Evolutionary conservation across 768 basidiomycete species (phyloP).

Genomic region (Favolaschia claudopus): DNA sequence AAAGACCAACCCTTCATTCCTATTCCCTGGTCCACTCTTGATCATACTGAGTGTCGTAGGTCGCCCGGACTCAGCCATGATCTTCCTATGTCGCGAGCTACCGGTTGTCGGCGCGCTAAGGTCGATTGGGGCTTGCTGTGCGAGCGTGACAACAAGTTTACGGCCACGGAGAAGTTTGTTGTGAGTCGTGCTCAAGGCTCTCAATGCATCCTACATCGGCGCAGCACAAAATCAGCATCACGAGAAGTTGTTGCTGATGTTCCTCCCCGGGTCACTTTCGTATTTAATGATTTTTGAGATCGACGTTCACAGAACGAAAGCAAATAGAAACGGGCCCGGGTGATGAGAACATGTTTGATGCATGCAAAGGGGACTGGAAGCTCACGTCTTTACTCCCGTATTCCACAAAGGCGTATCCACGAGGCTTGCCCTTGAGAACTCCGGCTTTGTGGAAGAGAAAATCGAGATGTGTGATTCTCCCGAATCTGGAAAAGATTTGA

Average conservation of each 20-base stretch:
- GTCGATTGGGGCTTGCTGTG: slow-evolving; percentile 79
- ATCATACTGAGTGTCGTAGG: slow-evolving; percentile 90
- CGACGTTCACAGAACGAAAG: slow-evolving; percentile 25
- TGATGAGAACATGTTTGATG: slow-evolving; percentile 30
- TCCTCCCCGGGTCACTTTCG: slow-evolving; percentile 24
- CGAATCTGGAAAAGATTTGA: slow-evolving; percentile 90
- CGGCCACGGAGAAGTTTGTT: slow-evolving; percentile 87
- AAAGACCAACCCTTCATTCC: slow-evolving; percentile 57
- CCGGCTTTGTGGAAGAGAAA: slow-evolving; percentile 96
- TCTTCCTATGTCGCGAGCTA: slow-evolving; percentile 44
- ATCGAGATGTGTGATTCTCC: slow-evolving; percentile 92
- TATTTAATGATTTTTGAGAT: slow-evolving; percentile 8
- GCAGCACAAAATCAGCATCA: slow-evolving; percentile 24
- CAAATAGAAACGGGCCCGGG: slow-evolving; percentile 59
- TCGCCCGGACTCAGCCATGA: slow-evolving; percentile 63
- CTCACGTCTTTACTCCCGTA: slow-evolving; percentile 82
- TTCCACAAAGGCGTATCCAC: slow-evolving; percentile 96
- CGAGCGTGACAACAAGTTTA: slow-evolving; percentile 90
- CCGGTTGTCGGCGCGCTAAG: slow-evolving; percentile 33
- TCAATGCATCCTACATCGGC: slow-evolving; percentile 78
- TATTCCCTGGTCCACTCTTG: slow-evolving; percentile 69
- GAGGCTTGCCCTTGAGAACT: slow-evolving; percentile 86
- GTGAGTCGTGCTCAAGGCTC: slow-evolving; percentile 75
- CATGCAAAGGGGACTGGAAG: slow-evolving; percentile 32
- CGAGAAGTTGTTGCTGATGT: slow-evolving; percentile 12